Conservation (phyloP, 2,329 filamentous ascomycete species). For the Colletotrichum scovillei region DNA sequence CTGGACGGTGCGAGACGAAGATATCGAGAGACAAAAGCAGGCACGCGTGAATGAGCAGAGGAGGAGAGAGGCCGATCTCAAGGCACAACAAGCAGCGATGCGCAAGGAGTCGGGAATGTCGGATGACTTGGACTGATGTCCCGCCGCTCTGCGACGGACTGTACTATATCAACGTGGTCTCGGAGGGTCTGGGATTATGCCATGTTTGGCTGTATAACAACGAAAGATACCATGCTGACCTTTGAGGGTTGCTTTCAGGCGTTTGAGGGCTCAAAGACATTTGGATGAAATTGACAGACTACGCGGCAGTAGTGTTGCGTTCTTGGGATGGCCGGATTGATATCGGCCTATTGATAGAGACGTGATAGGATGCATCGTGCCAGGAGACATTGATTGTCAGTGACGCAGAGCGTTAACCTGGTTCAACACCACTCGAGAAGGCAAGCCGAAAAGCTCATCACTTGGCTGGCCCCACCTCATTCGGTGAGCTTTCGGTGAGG, state of each 20-base stretch:
- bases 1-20: conserved; percentile 63
- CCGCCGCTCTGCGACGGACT: background rate
- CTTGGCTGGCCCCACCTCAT: background rate
- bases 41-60: conserved; percentile 48
- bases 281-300: background rate
- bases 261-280: background rate
- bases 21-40: conserved; percentile 55
- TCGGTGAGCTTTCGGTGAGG: background rate
- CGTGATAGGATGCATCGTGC: background rate
- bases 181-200: background rate
- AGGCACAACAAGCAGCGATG: conserved; percentile 59
- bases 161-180: conserved; percentile 19
- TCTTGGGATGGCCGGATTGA: background rate
- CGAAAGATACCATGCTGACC: conserved; percentile 26
- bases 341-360: background rate
- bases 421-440: background rate
- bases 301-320: no score
- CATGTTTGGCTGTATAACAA: conserved; percentile 18
- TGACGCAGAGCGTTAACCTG: background rate
- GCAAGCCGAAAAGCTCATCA: background rate
- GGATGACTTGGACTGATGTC: conserved; percentile 1
- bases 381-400: background rate
- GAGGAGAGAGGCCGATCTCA: conserved; percentile 53
- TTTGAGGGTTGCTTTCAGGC: conserved; percentile 24
- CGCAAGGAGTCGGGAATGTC: conserved; percentile 59